Base-by-base conservation (phyloP, 2,329 filamentous ascomycete species). In the Apiospora phragmitis region DNA sequence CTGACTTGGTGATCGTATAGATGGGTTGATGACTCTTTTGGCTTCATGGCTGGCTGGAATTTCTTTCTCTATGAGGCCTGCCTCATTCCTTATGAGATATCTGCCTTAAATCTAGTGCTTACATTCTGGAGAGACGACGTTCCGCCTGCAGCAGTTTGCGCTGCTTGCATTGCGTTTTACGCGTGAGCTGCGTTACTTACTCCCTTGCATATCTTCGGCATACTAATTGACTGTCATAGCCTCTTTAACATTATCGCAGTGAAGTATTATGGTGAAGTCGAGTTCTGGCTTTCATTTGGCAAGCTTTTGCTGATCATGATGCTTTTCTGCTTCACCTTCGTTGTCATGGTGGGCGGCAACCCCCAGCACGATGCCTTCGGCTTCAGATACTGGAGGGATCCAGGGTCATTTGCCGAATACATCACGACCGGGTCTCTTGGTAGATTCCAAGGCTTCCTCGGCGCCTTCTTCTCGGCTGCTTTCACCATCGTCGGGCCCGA, bases 301-400 rank as follows among this genome's bases (percentile, higher is more conserved):
- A 93, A 93, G 78, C 85, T 93, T 43, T 79, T 93, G 29, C 84
- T 93, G 65, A 92, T 92, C 74, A 83, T 91, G 71, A 89, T 90
- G 16, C 83, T 93, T 69, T 91, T 94, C 79, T 81, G 85, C 76
- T 94, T 92, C 81, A 94, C 93, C n/a, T 92, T 95, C 77, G 86
- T 95, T 75, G 91, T 90, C 67, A 94, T 94, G 91, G 84, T 94
- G 9, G 93, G 93, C 45, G 93, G 92, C 41, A 95, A 95, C 74
- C 93, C 93, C 0, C 78, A 89, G 7, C 83, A 88, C 66, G 91
- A 93, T 75, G 84, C 89, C 1, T 93, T 90, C 76, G 92, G 92
- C 26, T 94, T 94, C 78, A 85, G 91, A 24, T 90, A 91, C 77
- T 93, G 91, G 91, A 85, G 84, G 16, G 75, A 85, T 3, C 89